phyloP scores from a whole-genome alignment of 1,139 yeast species.

The Saccharomycopsis phalli region DNA sequence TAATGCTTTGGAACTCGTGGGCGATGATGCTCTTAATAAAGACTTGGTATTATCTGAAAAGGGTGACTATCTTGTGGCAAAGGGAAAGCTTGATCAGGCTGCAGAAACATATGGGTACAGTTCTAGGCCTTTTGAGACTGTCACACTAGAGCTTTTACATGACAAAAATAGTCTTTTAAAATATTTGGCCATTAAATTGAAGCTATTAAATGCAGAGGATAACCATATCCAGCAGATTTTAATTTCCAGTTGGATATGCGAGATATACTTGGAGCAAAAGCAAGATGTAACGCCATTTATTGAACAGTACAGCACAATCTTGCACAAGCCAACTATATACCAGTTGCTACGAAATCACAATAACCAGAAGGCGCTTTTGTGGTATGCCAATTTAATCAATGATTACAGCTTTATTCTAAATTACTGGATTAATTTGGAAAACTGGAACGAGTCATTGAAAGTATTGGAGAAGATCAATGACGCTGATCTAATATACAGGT shows the following conservation, averaged over 20 bases:
- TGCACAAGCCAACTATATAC: conserved; percentile 62
- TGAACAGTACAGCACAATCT: conserved; percentile 34
- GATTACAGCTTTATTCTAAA: conserved; percentile 65
- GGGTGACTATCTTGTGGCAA: conserved; percentile 45
- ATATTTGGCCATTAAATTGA: conserved; percentile 49
- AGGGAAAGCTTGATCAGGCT: conserved; percentile 37
- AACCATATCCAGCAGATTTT: conserved; percentile 48
- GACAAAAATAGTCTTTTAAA: conserved; percentile 39
- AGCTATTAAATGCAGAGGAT: conserved; percentile 20
- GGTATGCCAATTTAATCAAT: conserved; percentile 57
- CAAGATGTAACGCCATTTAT: conserved; percentile 45
- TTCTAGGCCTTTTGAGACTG: conserved; percentile 61
- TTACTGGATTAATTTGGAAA: conserved; percentile 57
- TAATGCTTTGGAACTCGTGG: conserved; percentile 50
- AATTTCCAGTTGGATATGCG: conserved; percentile 79
- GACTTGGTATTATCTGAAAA: conserved; percentile 55
- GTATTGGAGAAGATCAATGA: conserved; percentile 45
- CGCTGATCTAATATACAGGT: conserved; percentile 48
- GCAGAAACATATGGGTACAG: conserved; percentile 57
- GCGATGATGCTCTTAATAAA: conserved; percentile 27
- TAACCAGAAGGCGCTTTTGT: conserved; percentile 51
- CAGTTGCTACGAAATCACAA: conserved; percentile 65
- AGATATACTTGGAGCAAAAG: conserved; percentile 43
- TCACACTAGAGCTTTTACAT: conserved; percentile 56
- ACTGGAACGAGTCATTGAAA: conserved; percentile 68